Evolutionary conservation across 2,329 filamentous ascomycete genomes (phyloP), one percentile per base, ranked within the genome.

Genomic region (Dryadomyces quercus-mongolicae): DNA sequence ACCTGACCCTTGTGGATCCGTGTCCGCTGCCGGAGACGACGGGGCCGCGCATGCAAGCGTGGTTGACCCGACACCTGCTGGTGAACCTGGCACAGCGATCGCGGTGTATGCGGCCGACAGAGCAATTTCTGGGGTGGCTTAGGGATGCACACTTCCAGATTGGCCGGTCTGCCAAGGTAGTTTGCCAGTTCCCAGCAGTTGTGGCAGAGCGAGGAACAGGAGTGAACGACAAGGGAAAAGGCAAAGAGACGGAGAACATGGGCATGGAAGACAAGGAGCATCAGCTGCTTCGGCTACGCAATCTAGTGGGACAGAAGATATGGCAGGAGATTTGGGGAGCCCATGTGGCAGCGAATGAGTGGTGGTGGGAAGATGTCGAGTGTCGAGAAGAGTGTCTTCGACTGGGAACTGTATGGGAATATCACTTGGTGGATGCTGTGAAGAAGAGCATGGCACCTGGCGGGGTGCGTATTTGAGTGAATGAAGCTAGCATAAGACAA

Each of bases 1-100:
- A 83, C 56, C 66, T 87, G 16, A 75, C 76, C 0, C 67, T 86
- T 18, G 77, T 86, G 58, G 81, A 87, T 55, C 80, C 84, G 0
- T 68, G 77, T 8, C 84, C 84, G 0, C 69, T 76, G 0, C 67
- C 75, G 3, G 67, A 71, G 1, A 81, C 76, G 0, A 69, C 80
- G 22, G 84, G 84, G 0, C 80, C 78, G 0, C 67, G 69, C 1
- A 67, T 87, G 62, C 71, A 76, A 40, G 64, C 69, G 1, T 87
- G 84, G 84, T 68, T 87, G 2, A 78, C 84, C 46, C 71, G 77
- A 3, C 71, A 84, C 52, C 69, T 87, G 0, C 64, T 84, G 2
- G 64, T 77, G 7, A 82, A 82, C 55, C 66, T 87, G 0, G 78
- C 82, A 61, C 71, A 71, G 21, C 69, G 75, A 16, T 82, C 79